Percentiles rank a stretch among this genome's conserved stretches.
Conservation (phyloP, 2,329 filamentous ascomycete genomes). For the Leptographium galeiforme region DNA sequence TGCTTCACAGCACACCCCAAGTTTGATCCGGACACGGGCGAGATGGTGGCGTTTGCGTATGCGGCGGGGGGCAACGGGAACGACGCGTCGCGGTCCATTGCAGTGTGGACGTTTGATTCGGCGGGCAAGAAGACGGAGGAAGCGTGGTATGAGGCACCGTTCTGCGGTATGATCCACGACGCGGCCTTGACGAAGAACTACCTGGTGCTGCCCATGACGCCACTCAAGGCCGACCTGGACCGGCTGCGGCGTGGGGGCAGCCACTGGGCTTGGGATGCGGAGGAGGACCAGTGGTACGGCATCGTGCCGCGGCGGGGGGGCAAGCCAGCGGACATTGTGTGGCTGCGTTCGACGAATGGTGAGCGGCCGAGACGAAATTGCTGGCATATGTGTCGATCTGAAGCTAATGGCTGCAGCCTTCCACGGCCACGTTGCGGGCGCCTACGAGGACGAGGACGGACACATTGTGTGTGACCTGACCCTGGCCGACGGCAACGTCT, state of each 20-base stretch:
- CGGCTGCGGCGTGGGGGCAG: conserved; percentile 31
- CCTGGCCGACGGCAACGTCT: conserved; percentile 29
- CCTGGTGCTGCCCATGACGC: conserved; percentile 32
- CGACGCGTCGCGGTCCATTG: conserved; percentile 29
- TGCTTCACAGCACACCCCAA: conserved; percentile 41
- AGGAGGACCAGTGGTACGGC: conserved; percentile 42
- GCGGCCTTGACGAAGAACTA: conserved; percentile 33
- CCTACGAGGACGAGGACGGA: conserved; percentile 32
- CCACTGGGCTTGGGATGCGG: conserved; percentile 38
- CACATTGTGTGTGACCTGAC: conserved; percentile 30
- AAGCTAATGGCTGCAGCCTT: conserved; percentile 18
- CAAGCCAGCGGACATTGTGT: conserved; percentile 37
- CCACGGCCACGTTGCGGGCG: conserved; percentile 33
- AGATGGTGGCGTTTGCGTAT: conserved; percentile 39
- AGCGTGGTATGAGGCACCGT: conserved; percentile 34
- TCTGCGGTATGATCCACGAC: conserved; percentile 40
- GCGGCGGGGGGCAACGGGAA: conserved; percentile 29
- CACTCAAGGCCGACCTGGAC: conserved; percentile 30
- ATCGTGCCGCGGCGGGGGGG: conserved; percentile 35
- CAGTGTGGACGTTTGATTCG: conserved; percentile 31
- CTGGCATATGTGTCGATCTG: too few relatives aligned
- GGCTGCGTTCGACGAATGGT: conserved; percentile 39
- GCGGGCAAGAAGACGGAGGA: conserved; percentile 30
- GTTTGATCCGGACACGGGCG: conserved; percentile 34
- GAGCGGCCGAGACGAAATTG: conserved; percentile 4